Conservation (phyloP, 192 early-diverging fungal genomes). For the Coemansia reversa region DNA sequence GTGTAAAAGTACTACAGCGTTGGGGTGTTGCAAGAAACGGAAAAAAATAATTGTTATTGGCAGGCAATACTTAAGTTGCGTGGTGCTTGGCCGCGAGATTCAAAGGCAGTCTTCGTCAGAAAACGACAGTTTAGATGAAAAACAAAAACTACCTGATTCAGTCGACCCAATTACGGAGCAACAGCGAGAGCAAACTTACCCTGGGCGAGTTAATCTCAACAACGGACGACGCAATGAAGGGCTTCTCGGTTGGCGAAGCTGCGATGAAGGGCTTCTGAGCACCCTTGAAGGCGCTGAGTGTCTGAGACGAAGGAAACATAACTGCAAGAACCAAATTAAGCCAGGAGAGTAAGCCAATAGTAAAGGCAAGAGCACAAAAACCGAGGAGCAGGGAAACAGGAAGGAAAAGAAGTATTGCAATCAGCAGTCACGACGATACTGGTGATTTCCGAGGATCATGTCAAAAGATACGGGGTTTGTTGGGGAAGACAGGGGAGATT, state of each 20-base stretch:
- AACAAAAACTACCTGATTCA: background rate
- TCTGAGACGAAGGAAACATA: slow-evolving; percentile 44
- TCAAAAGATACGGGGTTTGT: background rate
- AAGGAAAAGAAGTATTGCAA: slow-evolving; percentile 4
- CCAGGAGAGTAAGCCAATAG: slow-evolving; percentile 14
- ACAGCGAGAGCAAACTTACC: slow-evolving; percentile 23
- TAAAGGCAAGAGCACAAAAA: slow-evolving; percentile 5
- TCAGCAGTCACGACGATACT: background rate
- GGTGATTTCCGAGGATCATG: background rate
- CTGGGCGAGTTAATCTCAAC: slow-evolving; percentile 55
- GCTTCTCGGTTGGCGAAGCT: slow-evolving; percentile 47
- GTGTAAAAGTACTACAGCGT: slow-evolving; percentile 60
- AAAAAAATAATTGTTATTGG: background rate
- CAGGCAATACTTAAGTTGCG: background rate
- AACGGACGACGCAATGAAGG: slow-evolving; percentile 48
- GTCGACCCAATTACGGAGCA: background rate
- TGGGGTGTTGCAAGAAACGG: background rate
- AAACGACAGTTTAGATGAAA: background rate
- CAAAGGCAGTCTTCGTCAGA: background rate
- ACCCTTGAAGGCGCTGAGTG: slow-evolving; percentile 53
- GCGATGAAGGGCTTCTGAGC: slow-evolving; percentile 51
- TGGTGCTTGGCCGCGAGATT: background rate
- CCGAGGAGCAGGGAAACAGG: background rate
- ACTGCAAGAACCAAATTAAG: background rate
- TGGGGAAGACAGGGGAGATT: background rate